These are phyloP conservation scores for Zanthoxylum bungeanum DNA, from an alignment of 345 rosid genomes.

Conservation along the genomic window DNA sequence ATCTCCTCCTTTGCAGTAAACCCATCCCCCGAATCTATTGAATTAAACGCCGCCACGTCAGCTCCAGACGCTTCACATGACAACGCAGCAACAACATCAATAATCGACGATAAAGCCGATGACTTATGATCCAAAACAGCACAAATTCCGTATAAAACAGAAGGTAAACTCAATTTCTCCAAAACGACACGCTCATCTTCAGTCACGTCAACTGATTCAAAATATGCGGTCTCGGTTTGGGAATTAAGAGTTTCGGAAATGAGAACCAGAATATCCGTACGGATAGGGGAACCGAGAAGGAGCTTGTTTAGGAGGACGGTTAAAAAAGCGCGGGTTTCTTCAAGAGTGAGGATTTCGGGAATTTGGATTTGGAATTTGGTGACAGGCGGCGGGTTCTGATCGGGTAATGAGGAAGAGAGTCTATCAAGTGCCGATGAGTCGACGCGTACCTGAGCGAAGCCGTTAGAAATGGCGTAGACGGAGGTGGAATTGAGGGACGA, in stretches of 20 bases:
- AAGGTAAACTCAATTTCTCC: constrained; percentile 34
- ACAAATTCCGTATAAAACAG: constrained; percentile 44
- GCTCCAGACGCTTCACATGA: constrained; percentile 68
- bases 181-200: constrained; percentile 40
- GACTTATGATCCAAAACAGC: constrained; percentile 56
- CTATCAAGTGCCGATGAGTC: constrained; percentile 59
- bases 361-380: constrained; percentile 12
- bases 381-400: constrained; percentile 16
- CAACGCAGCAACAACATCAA: constrained; percentile 64
- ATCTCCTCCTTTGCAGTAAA: constrained; percentile 56
- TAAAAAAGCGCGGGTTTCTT: constrained; percentile 51
- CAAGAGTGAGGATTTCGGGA: constrained; percentile 22
- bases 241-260: constrained; percentile 37
- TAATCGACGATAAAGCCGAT: constrained; percentile 41
- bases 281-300: constrained; percentile 36
- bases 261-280: constrained; percentile 37
- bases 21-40: constrained; percentile 69
- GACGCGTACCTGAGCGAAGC: constrained; percentile 38
- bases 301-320: constrained; percentile 57
- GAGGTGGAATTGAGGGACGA: constrained; percentile 49
- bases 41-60: constrained; percentile 44
- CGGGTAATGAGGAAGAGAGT: constrained; percentile 22
- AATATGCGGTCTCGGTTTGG: neutral
- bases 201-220: constrained; percentile 34
- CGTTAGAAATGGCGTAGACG: constrained; percentile 40